These are phyloP conservation scores for Agaricus sinodeliciosus DNA, from an alignment of 768 basidiomycete genomes.

Conservation along the genomic window DNA sequence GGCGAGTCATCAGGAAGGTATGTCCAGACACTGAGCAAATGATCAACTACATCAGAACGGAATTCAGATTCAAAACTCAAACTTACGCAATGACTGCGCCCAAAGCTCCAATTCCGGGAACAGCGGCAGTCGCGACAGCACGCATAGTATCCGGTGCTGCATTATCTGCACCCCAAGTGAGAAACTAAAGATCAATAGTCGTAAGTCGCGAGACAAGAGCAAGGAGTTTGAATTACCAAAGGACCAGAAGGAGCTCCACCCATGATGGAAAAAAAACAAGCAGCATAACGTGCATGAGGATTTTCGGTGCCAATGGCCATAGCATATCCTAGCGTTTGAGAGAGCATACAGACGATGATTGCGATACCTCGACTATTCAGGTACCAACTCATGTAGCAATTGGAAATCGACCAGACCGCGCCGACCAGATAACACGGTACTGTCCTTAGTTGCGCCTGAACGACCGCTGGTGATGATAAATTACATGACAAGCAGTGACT, in stretches of 20 bases:
- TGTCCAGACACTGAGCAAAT: constrained; percentile 33
- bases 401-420: constrained; percentile 31
- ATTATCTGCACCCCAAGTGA: constrained; percentile 44
- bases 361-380: constrained; percentile 27
- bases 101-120: constrained; percentile 39
- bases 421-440: constrained; percentile 41
- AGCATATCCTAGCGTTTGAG: constrained; percentile 37
- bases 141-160: constrained; percentile 43
- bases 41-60: neutral
- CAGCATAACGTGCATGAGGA: constrained; percentile 38
- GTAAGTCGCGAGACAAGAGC: neutral
- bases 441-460: constrained; percentile 41
- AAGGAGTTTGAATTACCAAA: constrained; percentile 15
- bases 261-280: constrained; percentile 36
- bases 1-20: constrained; percentile 40
- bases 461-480: constrained; percentile 24
- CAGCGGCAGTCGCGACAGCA: constrained; percentile 36
- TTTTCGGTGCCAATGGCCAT: constrained; percentile 36
- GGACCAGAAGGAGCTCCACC: constrained; percentile 35
- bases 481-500: neutral
- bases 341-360: constrained; percentile 26
- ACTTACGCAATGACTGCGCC: constrained; percentile 40
- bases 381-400: constrained; percentile 30
- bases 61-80: neutral
- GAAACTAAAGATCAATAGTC: constrained; percentile 17